Conservation (phyloP, 2,329 filamentous ascomycete genomes). For the Arthrobotrys entomopaga region DNA sequence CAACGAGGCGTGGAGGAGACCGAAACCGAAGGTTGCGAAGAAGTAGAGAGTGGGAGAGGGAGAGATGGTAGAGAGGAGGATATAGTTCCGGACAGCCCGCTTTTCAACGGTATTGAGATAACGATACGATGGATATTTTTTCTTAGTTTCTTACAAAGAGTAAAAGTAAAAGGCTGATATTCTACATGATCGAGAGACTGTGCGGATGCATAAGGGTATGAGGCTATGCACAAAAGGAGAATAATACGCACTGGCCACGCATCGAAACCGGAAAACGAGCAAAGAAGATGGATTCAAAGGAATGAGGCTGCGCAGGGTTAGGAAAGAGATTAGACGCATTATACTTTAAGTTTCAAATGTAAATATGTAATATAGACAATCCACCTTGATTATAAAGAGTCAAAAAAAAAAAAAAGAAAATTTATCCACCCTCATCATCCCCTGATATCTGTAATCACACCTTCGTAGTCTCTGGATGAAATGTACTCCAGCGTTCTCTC, state of each 20-base stretch:
- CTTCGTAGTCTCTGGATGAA: conserved; percentile 88
- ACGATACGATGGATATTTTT: conserved; percentile 8
- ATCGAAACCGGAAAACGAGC: conserved; percentile 13
- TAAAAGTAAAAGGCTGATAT: conserved; percentile 17
- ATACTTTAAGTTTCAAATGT: conserved; percentile 37
- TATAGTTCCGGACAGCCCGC: neutral
- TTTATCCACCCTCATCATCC: conserved; percentile 58
- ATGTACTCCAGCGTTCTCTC: conserved; percentile 95
- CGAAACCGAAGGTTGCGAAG: conserved; percentile 56
- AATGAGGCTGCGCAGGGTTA: neutral
- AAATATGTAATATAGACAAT: conserved; percentile 55
- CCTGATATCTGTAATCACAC: conserved; percentile 77
- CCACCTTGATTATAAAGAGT: conserved; percentile 21
- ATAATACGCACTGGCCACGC: conserved; percentile 24
- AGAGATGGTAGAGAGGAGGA: neutral
- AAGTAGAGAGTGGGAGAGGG: conserved; percentile 31
- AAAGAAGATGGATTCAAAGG: conserved; percentile 28
- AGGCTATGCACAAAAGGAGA: conserved; percentile 56
- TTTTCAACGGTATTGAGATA: neutral
- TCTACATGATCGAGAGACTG: conserved; percentile 39
- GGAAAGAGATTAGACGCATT: conserved; percentile 34
- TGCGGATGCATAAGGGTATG: conserved; percentile 29
- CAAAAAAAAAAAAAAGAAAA: neutral
- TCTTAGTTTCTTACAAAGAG: conserved; percentile 16
- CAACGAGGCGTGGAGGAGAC: conserved; percentile 89